Conservation (phyloP, 768 basidiomycete genomes). For the Pleurotus eryngii region DNA sequence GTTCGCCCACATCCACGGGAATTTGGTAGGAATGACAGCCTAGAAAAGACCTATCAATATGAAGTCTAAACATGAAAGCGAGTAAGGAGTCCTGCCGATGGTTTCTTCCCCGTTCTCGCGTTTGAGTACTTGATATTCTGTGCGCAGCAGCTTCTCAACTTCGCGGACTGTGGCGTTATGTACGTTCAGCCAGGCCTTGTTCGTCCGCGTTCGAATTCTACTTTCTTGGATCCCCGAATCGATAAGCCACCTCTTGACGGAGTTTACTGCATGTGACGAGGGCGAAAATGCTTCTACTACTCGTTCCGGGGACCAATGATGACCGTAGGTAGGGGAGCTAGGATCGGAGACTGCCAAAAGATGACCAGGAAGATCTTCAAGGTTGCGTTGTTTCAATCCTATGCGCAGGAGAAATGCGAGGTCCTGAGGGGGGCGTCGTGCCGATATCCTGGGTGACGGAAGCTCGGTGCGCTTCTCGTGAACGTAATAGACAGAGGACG, state of each 20-base stretch:
- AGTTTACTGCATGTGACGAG: constrained; percentile 16
- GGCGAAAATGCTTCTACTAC: constrained; percentile 30
- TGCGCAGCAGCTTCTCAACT: constrained; percentile 26
- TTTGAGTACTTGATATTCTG: constrained; percentile 30
- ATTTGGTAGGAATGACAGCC: constrained; percentile 30
- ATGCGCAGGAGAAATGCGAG: constrained; percentile 28
- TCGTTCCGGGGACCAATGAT: constrained; percentile 29
- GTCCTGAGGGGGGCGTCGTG: constrained; percentile 18
- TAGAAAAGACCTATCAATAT: constrained; percentile 4
- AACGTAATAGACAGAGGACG: constrained; percentile 1
- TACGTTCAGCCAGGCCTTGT: constrained; percentile 29
- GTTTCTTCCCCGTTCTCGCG: constrained; percentile 27
- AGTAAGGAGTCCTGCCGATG: constrained; percentile 18
- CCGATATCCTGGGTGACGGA: constrained; percentile 9
- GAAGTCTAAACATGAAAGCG: neutral
- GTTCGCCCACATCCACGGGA: constrained; percentile 22
- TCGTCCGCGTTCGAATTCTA: constrained; percentile 20
- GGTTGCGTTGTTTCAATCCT: constrained; percentile 31
- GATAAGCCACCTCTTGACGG: constrained; percentile 29
- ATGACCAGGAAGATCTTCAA: constrained; percentile 23
- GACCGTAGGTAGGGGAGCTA: constrained; percentile 28
- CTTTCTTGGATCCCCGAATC: constrained; percentile 19
- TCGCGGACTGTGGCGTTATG: constrained; percentile 23
- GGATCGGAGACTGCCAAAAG: constrained; percentile 34
- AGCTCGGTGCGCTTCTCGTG: constrained; percentile 24